Evolutionary conservation across 805 yeast genomes (phyloP).

Genomic region (Ogataea populi-albae): DNA sequence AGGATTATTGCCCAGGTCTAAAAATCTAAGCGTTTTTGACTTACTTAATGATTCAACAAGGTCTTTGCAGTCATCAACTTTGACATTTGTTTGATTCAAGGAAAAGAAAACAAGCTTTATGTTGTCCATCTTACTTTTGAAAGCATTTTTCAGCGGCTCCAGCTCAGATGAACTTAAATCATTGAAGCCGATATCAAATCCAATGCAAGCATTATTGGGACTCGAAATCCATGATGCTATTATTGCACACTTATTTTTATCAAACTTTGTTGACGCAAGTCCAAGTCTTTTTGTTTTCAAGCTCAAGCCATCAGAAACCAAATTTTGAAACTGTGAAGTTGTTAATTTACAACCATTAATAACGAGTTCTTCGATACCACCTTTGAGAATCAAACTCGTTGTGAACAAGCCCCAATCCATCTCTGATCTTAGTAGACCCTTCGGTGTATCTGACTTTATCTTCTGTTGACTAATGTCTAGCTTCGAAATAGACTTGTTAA

Average conservation of each 20-base stretch:
- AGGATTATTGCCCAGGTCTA: slow-evolving; percentile 54
- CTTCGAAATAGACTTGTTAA: slow-evolving; percentile 43
- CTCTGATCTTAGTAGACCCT: slow-evolving; percentile 37
- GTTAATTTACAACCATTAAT: slow-evolving; percentile 53
- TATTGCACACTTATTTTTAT: slow-evolving; percentile 37
- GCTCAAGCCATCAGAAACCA: slow-evolving; percentile 41
- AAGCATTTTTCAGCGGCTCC: slow-evolving; percentile 43
- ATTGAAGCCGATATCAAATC: slow-evolving; percentile 55
- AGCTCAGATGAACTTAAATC: slow-evolving; percentile 47
- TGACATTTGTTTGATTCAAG: slow-evolving; percentile 48
- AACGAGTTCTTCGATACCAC: slow-evolving; percentile 57
- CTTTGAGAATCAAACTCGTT: slow-evolving; percentile 39
- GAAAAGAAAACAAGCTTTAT: slow-evolving; percentile 48
- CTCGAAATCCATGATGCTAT: slow-evolving; percentile 48
- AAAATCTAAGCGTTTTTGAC: slow-evolving; percentile 42
- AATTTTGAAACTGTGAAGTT: slow-evolving; percentile 38
- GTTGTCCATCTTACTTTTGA: slow-evolving; percentile 26
- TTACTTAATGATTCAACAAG: slow-evolving; percentile 37
- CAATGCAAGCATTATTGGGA: slow-evolving; percentile 45
- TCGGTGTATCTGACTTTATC: slow-evolving; percentile 44
- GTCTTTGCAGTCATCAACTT: slow-evolving; percentile 37
- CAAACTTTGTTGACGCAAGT: slow-evolving; percentile 50
- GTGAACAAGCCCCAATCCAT: slow-evolving; percentile 55
- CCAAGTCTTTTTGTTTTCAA: slow-evolving; percentile 50
- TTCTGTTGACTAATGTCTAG: slow-evolving; percentile 58